phyloP scores from a whole-genome alignment of 164 flowering plant species.

The Tetracentron sinense region DNA sequence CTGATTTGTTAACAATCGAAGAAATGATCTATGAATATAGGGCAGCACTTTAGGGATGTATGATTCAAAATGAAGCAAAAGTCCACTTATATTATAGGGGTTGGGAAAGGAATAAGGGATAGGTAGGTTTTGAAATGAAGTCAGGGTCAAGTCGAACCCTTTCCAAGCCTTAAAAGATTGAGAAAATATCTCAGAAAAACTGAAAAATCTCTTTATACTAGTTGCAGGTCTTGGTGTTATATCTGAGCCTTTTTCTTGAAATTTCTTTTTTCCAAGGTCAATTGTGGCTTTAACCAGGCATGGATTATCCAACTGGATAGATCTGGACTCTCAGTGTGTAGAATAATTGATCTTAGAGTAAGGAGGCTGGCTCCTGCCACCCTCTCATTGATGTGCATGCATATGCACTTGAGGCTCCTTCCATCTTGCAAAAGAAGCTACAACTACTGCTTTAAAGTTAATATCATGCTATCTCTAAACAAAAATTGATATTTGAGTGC shows the following conservation, averaged over 20 bases:
- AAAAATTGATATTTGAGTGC: too few relatives aligned
- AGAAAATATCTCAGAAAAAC: background rate
- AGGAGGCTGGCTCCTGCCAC: background rate
- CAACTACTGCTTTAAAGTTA: background rate
- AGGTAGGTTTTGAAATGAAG: background rate
- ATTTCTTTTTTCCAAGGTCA: background rate
- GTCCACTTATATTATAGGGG: too few relatives aligned
- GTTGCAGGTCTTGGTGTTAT: too few relatives aligned
- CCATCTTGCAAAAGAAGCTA: too few relatives aligned
- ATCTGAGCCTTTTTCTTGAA: background rate
- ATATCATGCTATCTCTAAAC: background rate
- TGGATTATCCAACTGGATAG: background rate
- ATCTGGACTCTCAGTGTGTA: background rate
- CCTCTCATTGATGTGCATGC: too few relatives aligned
- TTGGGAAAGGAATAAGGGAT: background rate
- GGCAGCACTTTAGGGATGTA: background rate
- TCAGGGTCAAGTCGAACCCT: background rate
- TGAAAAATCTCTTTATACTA: background rate
- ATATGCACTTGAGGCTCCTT: background rate
- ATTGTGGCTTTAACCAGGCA: background rate
- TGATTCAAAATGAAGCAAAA: background rate
- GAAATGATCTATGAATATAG: background rate
- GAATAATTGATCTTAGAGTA: background rate
- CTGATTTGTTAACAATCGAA: too few relatives aligned
- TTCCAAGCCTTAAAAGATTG: constrained; percentile 19